Evolutionary conservation across 495 filamentous ascomycete genomes (phyloP).

Genomic region (Lindgomyces ingoldianus): DNA sequence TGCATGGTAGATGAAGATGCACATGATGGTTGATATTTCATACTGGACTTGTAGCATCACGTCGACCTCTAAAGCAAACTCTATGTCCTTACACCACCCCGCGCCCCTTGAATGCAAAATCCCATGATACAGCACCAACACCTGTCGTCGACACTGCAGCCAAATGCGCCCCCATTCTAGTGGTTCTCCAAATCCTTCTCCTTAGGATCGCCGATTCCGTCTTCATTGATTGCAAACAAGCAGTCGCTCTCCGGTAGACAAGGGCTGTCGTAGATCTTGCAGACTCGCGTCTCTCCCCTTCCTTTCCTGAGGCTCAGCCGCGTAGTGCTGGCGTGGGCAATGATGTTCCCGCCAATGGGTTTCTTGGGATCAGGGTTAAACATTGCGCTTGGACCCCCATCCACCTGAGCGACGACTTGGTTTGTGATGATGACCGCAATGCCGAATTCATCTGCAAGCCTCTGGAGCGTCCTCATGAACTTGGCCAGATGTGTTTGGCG

Average conservation of each 20-base stretch:
- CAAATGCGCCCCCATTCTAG: constrained; percentile 13
- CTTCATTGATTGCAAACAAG: constrained; percentile 94
- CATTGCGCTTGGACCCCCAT: constrained; percentile 93
- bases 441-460: constrained; percentile 95
- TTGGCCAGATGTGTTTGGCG: constrained; percentile 94
- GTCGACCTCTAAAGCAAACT: too few species aligned
- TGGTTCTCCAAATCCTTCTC: constrained; percentile 94
- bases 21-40: too few species aligned
- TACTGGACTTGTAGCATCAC: too few species aligned
- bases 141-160: neutral
- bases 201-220: constrained; percentile 92
- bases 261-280: constrained; percentile 98
- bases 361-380: constrained; percentile 99
- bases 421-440: constrained; percentile 99
- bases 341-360: constrained; percentile 97
- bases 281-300: constrained; percentile 89
- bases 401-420: constrained; percentile 96
- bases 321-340: constrained; percentile 94
- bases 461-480: constrained; percentile 91
- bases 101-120: constrained; percentile 27
- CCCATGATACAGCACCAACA: neutral
- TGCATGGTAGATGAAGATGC: too few species aligned
- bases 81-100: neutral
- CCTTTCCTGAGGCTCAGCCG: constrained; percentile 91
- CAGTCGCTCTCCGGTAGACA: constrained; percentile 96